Conservation (phyloP, 2,329 filamentous ascomycete species). For the Fusarium oligoseptatum region DNA sequence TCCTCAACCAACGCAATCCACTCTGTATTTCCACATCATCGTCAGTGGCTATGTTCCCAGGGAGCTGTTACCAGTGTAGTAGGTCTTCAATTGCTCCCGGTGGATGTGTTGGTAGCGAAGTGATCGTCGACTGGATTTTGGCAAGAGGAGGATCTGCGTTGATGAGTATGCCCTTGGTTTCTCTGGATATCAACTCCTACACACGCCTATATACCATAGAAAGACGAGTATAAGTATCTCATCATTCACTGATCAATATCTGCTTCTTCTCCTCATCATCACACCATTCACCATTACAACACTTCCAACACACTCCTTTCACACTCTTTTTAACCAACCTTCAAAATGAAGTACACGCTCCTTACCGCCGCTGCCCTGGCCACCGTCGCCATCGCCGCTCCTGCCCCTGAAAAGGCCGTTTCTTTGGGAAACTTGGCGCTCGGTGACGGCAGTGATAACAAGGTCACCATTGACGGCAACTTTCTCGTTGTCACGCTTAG, state of each 20-base stretch:
- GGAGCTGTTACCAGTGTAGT: not conserved
- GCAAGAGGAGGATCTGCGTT: conserved; percentile 1
- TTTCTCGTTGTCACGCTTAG: not conserved
- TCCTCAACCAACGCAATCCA: not conserved
- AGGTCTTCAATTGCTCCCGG: not conserved
- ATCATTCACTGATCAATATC: not conserved
- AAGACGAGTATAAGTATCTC: conserved; percentile 14
- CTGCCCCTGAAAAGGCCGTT: not conserved
- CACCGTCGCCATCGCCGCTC: not conserved
- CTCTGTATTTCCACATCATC: not conserved
- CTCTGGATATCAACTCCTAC: not conserved
- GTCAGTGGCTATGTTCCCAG: not conserved
- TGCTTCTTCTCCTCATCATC: not conserved
- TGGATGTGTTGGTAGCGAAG: not conserved
- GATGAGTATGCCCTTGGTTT: not conserved
- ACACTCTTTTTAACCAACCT: not conserved
- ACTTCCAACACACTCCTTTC: not conserved
- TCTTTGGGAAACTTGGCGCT: no score
- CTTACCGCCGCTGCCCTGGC: conserved; percentile 6
- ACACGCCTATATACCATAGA: no score
- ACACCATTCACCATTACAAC: not conserved
- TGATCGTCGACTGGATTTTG: not conserved
- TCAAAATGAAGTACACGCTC: conserved; percentile 25
- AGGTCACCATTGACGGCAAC: not conserved
- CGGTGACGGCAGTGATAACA: not conserved